Percentiles rank a stretch among this genome's conserved stretches.
Conservation (phyloP, 2,329 filamentous ascomycete genomes). For the Penicillium polonicum region DNA sequence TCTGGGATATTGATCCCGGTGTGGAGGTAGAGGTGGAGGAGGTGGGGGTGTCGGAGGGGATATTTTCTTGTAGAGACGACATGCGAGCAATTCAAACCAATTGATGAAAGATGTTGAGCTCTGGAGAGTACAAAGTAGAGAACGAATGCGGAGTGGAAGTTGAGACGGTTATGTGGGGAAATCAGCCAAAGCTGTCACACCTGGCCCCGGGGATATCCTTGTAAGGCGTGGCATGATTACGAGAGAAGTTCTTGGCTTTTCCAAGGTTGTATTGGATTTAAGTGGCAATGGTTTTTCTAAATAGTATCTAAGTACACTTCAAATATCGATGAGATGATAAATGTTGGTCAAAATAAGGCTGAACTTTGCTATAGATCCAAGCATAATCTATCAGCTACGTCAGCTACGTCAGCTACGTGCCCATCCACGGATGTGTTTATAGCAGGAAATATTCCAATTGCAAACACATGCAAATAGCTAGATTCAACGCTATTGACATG, state of each 20-base stretch:
- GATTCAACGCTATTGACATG: neutral
- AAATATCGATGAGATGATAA: neutral
- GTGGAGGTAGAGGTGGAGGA: conserved; percentile 24
- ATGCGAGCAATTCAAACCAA: conserved; percentile 21
- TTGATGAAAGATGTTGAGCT: neutral
- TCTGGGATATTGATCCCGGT: conserved; percentile 25
- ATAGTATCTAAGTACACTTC: neutral
- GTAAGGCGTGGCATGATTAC: neutral
- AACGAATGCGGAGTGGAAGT: conserved; percentile 5
- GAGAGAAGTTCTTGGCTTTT: neutral
- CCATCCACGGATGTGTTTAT: neutral
- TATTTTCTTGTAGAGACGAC: conserved; percentile 24
- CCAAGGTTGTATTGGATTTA: neutral
- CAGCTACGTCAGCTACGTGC: neutral
- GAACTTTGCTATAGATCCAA: neutral
- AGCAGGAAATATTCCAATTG: neutral
- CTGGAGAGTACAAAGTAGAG: neutral
- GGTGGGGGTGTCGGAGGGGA: conserved; percentile 17
- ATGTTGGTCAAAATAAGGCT: neutral
- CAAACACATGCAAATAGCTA: neutral
- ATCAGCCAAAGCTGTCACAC: neutral
- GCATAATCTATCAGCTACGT: neutral
- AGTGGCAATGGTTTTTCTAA: neutral
- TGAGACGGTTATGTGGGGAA: conserved; percentile 16
- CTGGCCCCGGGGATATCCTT: neutral